Conservation (phyloP, 441 rosid species). For the Adansonia gregorii region DNA sequence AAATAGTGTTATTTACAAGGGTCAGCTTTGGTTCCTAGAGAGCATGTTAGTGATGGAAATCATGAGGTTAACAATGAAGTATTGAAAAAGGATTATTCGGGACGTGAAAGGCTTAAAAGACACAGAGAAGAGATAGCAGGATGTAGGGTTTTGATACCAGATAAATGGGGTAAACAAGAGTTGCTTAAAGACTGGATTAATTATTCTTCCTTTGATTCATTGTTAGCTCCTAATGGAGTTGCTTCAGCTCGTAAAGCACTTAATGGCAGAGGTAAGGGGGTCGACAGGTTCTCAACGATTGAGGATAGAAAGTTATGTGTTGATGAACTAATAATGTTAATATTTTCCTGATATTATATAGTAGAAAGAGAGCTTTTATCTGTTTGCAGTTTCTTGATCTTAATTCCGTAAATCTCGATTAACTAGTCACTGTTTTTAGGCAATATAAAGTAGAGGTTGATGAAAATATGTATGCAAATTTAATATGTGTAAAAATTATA, state of each 20-base stretch:
- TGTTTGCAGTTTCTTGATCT: too few species aligned
- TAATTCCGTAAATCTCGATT: too few species aligned
- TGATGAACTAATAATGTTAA: too few species aligned
- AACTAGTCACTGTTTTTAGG: too few species aligned
- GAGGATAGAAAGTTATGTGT: too few species aligned
- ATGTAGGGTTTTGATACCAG: conserved; percentile 56
- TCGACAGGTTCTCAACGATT: too few species aligned
- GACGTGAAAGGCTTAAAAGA: conserved; percentile 68
- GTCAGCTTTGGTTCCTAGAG: neutral
- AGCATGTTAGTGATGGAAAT: neutral
- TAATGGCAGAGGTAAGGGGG: too few species aligned
- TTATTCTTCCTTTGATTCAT: conserved; percentile 55
- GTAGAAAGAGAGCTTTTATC: too few species aligned
- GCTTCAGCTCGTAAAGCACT: conserved; percentile 62
- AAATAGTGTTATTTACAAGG: neutral
- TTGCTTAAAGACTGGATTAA: conserved; percentile 71
- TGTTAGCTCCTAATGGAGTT: conserved; percentile 53
- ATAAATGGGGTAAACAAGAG: conserved; percentile 68
- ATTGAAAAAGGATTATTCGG: conserved; percentile 20
- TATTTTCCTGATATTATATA: too few species aligned
- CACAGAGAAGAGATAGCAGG: conserved; percentile 71
- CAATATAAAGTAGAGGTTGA: too few species aligned
- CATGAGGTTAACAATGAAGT: neutral
- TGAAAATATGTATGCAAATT: too few species aligned
- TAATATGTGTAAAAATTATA: too few species aligned